Evolutionary conservation across 768 basidiomycete species (phyloP).

Genomic region (Strobilomyces confusus): DNA sequence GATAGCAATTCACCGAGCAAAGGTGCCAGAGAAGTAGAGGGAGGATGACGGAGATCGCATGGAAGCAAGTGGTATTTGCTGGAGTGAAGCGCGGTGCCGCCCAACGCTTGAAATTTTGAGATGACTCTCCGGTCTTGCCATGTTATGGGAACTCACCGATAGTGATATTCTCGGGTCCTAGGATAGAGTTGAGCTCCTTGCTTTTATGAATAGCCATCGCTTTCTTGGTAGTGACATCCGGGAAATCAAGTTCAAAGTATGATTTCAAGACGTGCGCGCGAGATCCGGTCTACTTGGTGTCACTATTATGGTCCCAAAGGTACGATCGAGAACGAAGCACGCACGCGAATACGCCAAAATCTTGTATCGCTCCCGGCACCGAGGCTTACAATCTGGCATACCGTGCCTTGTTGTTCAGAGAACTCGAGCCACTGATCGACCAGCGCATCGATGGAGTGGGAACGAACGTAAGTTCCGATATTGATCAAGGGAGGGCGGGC

Average conservation of each 20-base stretch:
- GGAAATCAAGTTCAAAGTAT: conserved; percentile 91
- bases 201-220: conserved; percentile 58
- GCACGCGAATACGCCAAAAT: conserved; percentile 86
- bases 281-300: conserved; percentile 50
- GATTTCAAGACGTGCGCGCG: conserved; percentile 44
- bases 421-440: conserved; percentile 48
- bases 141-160: conserved; percentile 6
- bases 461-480: conserved; percentile 17
- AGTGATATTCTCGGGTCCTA: conserved; percentile 18
- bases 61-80: conserved; percentile 55
- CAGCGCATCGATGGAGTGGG: conserved; percentile 55
- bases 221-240: conserved; percentile 80
- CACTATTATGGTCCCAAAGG: not conserved
- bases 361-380: conserved; percentile 96
- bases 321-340: conserved; percentile 22
- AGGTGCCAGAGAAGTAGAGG: conserved; percentile 44
- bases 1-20: conserved; percentile 45
- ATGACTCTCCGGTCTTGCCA: not conserved
- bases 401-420: conserved; percentile 35
- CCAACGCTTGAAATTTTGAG: conserved; percentile 13
- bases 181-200: conserved; percentile 34
- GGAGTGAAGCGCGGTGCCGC: conserved; percentile 36
- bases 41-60: conserved; percentile 66
- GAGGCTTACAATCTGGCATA: conserved; percentile 86
- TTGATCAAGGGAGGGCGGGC: conserved; percentile 86